Conservation (phyloP, 768 basidiomycete genomes). For the Amanita thiersii region DNA sequence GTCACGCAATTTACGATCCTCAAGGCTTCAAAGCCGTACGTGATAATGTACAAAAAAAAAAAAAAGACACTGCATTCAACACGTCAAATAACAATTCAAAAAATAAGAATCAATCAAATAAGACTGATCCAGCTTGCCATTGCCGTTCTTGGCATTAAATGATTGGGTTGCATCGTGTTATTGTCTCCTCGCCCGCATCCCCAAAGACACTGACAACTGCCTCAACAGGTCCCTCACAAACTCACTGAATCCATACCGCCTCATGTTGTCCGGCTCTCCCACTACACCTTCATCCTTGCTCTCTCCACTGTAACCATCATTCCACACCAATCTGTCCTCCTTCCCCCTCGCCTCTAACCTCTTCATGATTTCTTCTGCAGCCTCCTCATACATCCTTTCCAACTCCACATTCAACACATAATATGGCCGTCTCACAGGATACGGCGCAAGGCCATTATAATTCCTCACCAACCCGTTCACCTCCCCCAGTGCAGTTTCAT, state of each 20-base stretch:
- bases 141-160: no score
- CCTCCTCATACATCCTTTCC: neutral
- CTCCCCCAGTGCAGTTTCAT: conserved; percentile 59
- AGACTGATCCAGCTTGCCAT: no score
- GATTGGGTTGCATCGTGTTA: no score
- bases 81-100: neutral
- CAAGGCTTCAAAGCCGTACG: no score
- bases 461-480: conserved; percentile 69
- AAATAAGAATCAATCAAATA: no score
- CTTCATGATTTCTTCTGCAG: neutral
- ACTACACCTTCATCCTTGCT: neutral
- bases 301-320: neutral
- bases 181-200: neutral
- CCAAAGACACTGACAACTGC: neutral
- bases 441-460: conserved; percentile 77
- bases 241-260: no score
- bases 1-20: no score
- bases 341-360: neutral
- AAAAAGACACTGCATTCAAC: no score
- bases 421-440: conserved; percentile 54
- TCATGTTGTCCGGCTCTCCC: no score
- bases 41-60: no score
- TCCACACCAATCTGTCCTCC: neutral
- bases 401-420: neutral
- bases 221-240: neutral